These are phyloP conservation scores for Candida quercuum DNA, from an alignment of 805 yeast genomes.

Conservation along the genomic window DNA sequence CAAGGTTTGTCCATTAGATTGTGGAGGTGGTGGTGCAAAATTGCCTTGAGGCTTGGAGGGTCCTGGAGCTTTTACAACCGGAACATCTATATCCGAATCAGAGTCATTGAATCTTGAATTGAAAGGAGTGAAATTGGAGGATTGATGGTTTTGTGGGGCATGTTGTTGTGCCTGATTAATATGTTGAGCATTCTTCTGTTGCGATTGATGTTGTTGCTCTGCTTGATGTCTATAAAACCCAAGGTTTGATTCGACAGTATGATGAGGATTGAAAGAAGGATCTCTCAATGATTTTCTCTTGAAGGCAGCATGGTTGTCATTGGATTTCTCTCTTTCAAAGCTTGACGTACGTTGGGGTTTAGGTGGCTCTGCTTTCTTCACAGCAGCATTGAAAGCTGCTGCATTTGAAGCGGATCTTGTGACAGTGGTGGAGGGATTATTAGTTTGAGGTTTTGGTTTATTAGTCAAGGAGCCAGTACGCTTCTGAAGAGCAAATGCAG, in stretches of 20 bases:
- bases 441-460: constrained; percentile 1
- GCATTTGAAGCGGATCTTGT: constrained; percentile 18
- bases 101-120: constrained; percentile 60
- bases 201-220: constrained; percentile 6
- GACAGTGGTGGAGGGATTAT: too few relatives aligned
- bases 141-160: constrained; percentile 7
- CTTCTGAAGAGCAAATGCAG: constrained; percentile 4
- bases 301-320: constrained; percentile 29
- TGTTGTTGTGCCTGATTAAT: constrained; percentile 8
- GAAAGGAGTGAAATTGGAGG: constrained; percentile 23
- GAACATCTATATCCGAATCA: constrained; percentile 48
- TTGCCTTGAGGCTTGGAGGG: constrained; percentile 1
- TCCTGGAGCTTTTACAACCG: constrained; percentile 5
- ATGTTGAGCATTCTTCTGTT: constrained; percentile 3
- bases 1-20: constrained; percentile 5
- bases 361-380: constrained; percentile 39
- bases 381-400: constrained; percentile 42
- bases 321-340: constrained; percentile 42
- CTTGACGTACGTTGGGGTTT: constrained; percentile 39
- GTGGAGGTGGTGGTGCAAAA: constrained; percentile 16
- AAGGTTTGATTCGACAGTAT: constrained; percentile 19
- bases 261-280: constrained; percentile 18
- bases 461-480: constrained; percentile 2
- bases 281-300: constrained; percentile 32
- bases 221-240: constrained; percentile 24